Evolutionary conservation across 768 basidiomycete species (phyloP).

Genomic region (Hericium rajendrae): DNA sequence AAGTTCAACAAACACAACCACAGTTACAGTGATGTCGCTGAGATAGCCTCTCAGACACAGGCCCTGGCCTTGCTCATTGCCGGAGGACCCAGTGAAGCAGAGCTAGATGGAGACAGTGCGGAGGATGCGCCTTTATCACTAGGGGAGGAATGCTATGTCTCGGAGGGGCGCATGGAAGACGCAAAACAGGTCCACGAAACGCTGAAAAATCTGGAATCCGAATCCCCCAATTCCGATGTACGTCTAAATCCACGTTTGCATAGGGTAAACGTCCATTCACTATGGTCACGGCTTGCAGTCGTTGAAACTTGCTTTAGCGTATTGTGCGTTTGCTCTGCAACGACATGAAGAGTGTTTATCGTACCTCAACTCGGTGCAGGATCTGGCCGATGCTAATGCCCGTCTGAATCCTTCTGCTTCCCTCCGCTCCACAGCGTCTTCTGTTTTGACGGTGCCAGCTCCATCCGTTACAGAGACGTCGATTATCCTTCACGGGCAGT

Average conservation of each 20-base stretch:
- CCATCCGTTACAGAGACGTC: slow-evolving; percentile 29
- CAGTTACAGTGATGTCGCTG: slow-evolving; percentile 49
- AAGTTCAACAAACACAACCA: slow-evolving; percentile 82
- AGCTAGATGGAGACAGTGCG: slow-evolving; percentile 48
- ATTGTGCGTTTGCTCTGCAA: slow-evolving; percentile 72
- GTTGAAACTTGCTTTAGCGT: slow-evolving; percentile 59
- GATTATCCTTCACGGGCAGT: slow-evolving; percentile 38
- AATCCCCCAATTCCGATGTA: slow-evolving; percentile 32
- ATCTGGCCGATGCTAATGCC: slow-evolving; percentile 42
- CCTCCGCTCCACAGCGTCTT: slow-evolving; percentile 30
- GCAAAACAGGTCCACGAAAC: slow-evolving; percentile 3
- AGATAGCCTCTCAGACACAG: slow-evolving; percentile 61
- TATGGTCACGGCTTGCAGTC: slow-evolving; percentile 33
- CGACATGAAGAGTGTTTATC: slow-evolving; percentile 53
- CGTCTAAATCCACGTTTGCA: slow-evolving; percentile 19
- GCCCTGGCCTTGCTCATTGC: slow-evolving; percentile 44
- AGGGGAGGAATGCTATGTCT: slow-evolving; percentile 5
- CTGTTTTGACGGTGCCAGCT: slow-evolving; percentile 27
- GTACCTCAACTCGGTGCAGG: slow-evolving; percentile 45
- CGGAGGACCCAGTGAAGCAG: slow-evolving; percentile 31
- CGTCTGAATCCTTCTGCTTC: slow-evolving; percentile 40
- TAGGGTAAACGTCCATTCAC: slow-evolving; percentile 6
- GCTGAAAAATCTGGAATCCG: slow-evolving; percentile 8
- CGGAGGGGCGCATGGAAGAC: slow-evolving; percentile 5
- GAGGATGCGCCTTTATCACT: slow-evolving; percentile 16